Percentiles rank a stretch among this genome's conserved stretches.
phyloP scores from a whole-genome alignment of 2,329 filamentous ascomycete species.

The Alternaria atra region DNA sequence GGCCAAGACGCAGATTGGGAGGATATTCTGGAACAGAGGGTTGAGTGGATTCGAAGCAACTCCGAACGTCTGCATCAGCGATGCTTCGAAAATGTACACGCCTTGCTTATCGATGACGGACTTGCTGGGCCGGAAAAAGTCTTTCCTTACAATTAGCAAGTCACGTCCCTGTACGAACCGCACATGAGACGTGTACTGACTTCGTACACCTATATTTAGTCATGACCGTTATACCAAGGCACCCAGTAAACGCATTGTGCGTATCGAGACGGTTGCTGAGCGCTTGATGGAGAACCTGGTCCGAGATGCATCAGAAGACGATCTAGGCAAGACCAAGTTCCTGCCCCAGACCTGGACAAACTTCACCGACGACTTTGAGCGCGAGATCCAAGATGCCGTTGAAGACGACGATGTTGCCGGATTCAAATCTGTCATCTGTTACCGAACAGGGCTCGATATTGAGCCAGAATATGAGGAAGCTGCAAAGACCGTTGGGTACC shows the following conservation, averaged over 20 bases:
- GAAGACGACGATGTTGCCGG: slow-evolving; percentile 74
- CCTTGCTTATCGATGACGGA: slow-evolving; percentile 81
- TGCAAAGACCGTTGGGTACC: slow-evolving; percentile 43
- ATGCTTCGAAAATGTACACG: slow-evolving; percentile 77
- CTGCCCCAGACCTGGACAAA: slow-evolving; percentile 51
- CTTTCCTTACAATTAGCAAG: slow-evolving; percentile 64
- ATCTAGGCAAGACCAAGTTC: slow-evolving; percentile 44
- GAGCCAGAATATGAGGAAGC: slow-evolving; percentile 56
- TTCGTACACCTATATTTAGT: background rate
- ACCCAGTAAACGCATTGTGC: slow-evolving; percentile 75
- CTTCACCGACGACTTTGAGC: slow-evolving; percentile 62
- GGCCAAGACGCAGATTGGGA: slow-evolving; percentile 66
- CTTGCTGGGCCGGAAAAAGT: slow-evolving; percentile 64
- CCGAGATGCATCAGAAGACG: slow-evolving; percentile 49
- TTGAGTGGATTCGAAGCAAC: slow-evolving; percentile 57
- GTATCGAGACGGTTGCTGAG: slow-evolving; percentile 77
- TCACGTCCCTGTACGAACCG: too few species aligned
- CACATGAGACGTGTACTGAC: too few species aligned
- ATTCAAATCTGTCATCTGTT: slow-evolving; percentile 87
- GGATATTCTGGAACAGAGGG: slow-evolving; percentile 61
- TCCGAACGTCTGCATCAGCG: slow-evolving; percentile 65
- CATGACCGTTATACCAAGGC: slow-evolving; percentile 68
- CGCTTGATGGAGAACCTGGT: slow-evolving; percentile 65
- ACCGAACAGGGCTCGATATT: slow-evolving; percentile 74
- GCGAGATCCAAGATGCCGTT: slow-evolving; percentile 65